Conservation (phyloP, 2,329 filamentous ascomycete species). For the Cryphonectria japonica region DNA sequence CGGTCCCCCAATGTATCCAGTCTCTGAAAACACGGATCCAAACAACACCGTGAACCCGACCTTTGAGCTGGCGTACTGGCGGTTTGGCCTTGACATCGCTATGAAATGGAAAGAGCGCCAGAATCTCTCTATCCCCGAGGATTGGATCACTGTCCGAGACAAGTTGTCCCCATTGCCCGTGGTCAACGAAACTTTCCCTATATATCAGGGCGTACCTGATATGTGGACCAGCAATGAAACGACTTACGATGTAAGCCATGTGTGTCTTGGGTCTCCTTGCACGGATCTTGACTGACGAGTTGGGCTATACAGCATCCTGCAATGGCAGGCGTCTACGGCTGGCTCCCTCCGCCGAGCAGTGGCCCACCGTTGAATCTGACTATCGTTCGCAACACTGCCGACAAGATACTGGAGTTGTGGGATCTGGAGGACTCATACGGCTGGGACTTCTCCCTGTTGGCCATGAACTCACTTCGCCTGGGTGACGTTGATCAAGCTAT, state of each 20-base stretch:
- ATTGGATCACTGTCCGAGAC: constrained; percentile 53
- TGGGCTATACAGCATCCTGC: constrained; percentile 40
- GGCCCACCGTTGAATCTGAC: constrained; percentile 42
- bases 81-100: constrained; percentile 61
- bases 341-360: constrained; percentile 45
- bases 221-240: constrained; percentile 48
- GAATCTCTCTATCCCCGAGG: constrained; percentile 44
- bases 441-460: constrained; percentile 51
- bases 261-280: not conserved
- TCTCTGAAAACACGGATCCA: constrained; percentile 61
- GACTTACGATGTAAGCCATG: constrained; percentile 38
- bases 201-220: constrained; percentile 54
- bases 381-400: constrained; percentile 43
- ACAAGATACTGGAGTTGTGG: constrained; percentile 45
- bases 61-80: constrained; percentile 65
- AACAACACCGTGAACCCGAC: constrained; percentile 61
- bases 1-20: constrained; percentile 50
- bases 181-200: constrained; percentile 53
- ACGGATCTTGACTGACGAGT: not conserved
- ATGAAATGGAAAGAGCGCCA: constrained; percentile 55
- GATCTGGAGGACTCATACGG: constrained; percentile 46
- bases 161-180: constrained; percentile 58
- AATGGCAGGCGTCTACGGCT: constrained; percentile 48
- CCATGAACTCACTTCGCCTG: constrained; percentile 48
- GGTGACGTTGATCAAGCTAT: constrained; percentile 45